Evolutionary conservation across 345 rosid species (phyloP).

Genomic region (Mallotus nudiflorus): DNA sequence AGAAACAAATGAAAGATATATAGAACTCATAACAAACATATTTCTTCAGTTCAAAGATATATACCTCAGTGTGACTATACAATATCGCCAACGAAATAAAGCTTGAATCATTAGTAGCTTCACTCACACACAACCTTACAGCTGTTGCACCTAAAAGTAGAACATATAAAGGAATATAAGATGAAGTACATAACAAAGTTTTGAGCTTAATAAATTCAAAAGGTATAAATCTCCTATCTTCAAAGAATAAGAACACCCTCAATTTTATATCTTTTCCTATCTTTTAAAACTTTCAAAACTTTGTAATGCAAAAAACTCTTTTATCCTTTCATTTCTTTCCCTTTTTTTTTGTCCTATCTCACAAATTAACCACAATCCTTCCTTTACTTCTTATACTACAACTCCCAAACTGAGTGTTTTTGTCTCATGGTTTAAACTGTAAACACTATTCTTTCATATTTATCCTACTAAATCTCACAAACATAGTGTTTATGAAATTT

Average conservation of each 20-base stretch:
- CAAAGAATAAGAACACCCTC: background rate
- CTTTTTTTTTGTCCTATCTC: too few species aligned
- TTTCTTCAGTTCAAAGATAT: slow-evolving; percentile 11
- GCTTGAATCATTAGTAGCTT: slow-evolving; percentile 41
- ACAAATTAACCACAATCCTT: too few species aligned
- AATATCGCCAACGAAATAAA: slow-evolving; percentile 67
- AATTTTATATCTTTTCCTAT: too few species aligned
- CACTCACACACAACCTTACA: slow-evolving; percentile 71
- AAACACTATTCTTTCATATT: too few species aligned
- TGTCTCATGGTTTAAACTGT: too few species aligned
- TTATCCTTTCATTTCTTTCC: too few species aligned
- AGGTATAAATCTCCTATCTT: background rate
- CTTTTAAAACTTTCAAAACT: too few species aligned
- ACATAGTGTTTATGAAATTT: background rate
- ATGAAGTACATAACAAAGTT: background rate
- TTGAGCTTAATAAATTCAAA: background rate
- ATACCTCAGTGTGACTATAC: slow-evolving; percentile 54
- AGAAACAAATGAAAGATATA: background rate
- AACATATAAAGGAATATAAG: slow-evolving; percentile 21
- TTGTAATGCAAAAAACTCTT: too few species aligned
- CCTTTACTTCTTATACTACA: too few species aligned
- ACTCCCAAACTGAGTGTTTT: too few species aligned
- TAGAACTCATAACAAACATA: slow-evolving; percentile 11
- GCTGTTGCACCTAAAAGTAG: slow-evolving; percentile 52
- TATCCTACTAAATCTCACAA: too few species aligned